Evolutionary conservation across 1,139 yeast genomes (phyloP).

Genomic region (Sugiyamaella xylanicola): DNA sequence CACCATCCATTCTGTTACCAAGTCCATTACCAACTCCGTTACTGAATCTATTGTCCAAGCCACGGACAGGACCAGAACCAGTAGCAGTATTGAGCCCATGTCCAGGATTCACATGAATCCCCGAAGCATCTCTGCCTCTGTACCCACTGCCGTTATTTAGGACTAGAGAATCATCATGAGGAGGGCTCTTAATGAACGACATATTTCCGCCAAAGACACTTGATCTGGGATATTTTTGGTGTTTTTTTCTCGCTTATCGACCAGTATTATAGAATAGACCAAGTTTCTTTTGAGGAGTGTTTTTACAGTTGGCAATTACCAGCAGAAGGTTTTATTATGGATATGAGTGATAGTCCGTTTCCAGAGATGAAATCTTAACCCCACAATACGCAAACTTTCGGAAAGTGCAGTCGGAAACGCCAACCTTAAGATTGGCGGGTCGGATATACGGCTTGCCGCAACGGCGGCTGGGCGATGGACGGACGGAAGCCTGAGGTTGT

Average conservation of each 20-base stretch:
- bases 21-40: background rate
- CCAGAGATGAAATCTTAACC: background rate
- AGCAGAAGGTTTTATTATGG: background rate
- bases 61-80: background rate
- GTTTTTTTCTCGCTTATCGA: background rate
- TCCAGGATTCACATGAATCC: background rate
- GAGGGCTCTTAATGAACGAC: conserved; percentile 13
- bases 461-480: no score
- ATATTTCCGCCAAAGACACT: background rate
- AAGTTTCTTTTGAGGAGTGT: background rate
- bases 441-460: background rate
- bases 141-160: background rate
- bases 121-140: background rate
- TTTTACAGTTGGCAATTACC: background rate
- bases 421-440: background rate
- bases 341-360: background rate
- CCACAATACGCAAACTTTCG: background rate
- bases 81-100: background rate
- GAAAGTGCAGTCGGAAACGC: background rate
- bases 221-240: background rate
- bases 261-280: background rate
- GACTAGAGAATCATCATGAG: conserved; percentile 4
- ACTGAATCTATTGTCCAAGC: no score
- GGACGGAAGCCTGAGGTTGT: no score
- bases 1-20: background rate